These are phyloP conservation scores for Chrysosporium queenslandicum DNA, from an alignment of 2,329 filamentous ascomycete species.

Conservation along the genomic window DNA sequence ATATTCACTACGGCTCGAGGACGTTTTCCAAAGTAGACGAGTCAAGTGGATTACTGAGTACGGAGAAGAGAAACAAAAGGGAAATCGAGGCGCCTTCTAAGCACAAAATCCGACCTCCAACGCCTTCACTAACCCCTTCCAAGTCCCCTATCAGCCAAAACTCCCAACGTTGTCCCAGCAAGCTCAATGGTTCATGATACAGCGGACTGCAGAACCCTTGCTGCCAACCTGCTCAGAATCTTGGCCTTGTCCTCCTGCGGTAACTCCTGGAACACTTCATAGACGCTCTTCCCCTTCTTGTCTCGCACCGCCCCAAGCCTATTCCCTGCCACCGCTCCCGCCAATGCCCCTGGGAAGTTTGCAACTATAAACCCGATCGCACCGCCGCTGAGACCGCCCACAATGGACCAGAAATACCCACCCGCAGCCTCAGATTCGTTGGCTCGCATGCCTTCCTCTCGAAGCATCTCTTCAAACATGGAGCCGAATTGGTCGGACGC, in stretches of 20 bases:
- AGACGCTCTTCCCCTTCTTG: constrained; percentile 88
- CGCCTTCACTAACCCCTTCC: background rate
- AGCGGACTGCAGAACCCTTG: constrained; percentile 58
- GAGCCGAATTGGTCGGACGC: constrained; percentile 77
- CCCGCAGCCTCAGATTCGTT: constrained; percentile 49
- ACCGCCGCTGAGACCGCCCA: constrained; percentile 78
- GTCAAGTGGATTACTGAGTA: too few species aligned
- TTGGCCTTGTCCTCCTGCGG: constrained; percentile 71
- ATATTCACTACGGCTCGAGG: too few species aligned
- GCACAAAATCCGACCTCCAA: background rate
- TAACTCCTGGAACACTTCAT: constrained; percentile 77
- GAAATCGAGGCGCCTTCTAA: too few species aligned
- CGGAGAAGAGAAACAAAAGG: too few species aligned
- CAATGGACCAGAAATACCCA: constrained; percentile 63
- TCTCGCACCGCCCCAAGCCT: constrained; percentile 82
- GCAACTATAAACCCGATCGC: constrained; percentile 91
- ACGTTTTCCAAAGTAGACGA: too few species aligned
- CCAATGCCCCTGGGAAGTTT: constrained; percentile 79
- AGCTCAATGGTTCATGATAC: constrained; percentile 6
- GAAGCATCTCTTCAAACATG: constrained; percentile 81
- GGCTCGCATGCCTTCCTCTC: constrained; percentile 69
- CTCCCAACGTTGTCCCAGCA: background rate
- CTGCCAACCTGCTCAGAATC: constrained; percentile 72
- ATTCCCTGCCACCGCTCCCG: constrained; percentile 87
- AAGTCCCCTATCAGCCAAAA: too few species aligned